Base-by-base conservation (phyloP, 106 monocot genomes). In the Dendrobium catenatum region DNA sequence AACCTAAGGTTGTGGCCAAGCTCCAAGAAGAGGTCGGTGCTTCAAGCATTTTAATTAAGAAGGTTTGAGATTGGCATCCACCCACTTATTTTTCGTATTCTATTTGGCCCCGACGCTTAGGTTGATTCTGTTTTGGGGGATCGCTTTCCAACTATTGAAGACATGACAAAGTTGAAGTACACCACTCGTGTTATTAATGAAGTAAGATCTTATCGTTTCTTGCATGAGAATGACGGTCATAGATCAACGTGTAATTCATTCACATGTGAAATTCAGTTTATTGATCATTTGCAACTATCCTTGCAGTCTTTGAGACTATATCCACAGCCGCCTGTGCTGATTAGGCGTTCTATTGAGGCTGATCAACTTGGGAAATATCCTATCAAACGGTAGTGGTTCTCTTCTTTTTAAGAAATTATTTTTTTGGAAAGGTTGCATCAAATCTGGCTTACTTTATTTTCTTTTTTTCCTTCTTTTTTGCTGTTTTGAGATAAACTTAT, bases 241-340 rank as follows among this genome's bases (percentile, higher is more conserved):
- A 67, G 31, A 72, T 19, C 17, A 54, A 18, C 40, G 6, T 64
- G 47, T 78, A 33, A 37, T 61, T 66, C 18, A 15, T 43, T 15
- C 61, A 74, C 73, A 43, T 33, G 42, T 79, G 73, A 13, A 55
- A 24, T 26, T 19, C 43, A 33, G 15, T 64, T 54, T 31, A 18
- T 61, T 37, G 17, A 59, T 31, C 13, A 1, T 83, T 78, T 82
- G 31, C 79, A 17, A 70, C 6, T 24, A 58, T 73, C 43, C 54
- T 84, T 91, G 83, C 86, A 98, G 98, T 94, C 98, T 59, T 81
- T 98, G 79, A 91, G 98, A 81, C 91, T 98, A 29, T 98, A 98
- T 81, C 98, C 98, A 46, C 98, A 98, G 80, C 98, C 98, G 81
- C 98, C 98, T 24, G 94, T 98, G 6, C 84, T 98, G 76, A 98